A percentile compares a stretch with the other conserved stretches of the same genome.
These are phyloP conservation scores for Leishmania turanica DNA, from an alignment of 208 protist genomes.

Conservation along the genomic window DNA sequence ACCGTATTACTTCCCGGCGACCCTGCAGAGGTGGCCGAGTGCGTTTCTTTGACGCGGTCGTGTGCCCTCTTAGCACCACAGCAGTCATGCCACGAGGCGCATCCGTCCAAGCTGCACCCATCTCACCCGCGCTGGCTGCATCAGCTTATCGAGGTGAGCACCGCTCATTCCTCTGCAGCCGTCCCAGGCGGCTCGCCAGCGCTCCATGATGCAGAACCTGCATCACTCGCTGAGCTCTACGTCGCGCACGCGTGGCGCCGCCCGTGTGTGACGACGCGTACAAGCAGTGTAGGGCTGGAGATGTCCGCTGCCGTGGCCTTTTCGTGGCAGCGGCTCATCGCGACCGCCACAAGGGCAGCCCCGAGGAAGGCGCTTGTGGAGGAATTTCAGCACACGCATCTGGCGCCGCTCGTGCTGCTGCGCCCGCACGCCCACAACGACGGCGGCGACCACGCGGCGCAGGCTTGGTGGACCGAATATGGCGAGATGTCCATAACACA, in stretches of 20 bases:
- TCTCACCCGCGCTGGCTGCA: conserved; percentile 24
- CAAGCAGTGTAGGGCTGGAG: conserved; percentile 9
- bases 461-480: background rate
- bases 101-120: background rate
- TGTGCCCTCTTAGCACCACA: conserved; percentile 14
- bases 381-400: background rate
- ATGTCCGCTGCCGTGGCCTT: background rate
- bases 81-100: background rate
- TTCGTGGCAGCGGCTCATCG: conserved; percentile 1
- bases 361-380: background rate
- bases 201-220: background rate
- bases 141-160: conserved; percentile 26
- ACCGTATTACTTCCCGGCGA: conserved; percentile 27
- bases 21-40: conserved; percentile 24
- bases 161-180: background rate
- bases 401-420: conserved; percentile 10
- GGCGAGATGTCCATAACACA: background rate
- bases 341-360: background rate
- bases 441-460: background rate
- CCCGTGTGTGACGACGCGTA: conserved; percentile 25
- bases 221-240: conserved; percentile 12
- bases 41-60: conserved; percentile 22
- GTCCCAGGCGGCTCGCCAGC: background rate
- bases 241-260: conserved; percentile 20
- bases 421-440: background rate